Evolutionary conservation across 345 rosid genomes (phyloP).

Genomic region (Litchi chinensis): DNA sequence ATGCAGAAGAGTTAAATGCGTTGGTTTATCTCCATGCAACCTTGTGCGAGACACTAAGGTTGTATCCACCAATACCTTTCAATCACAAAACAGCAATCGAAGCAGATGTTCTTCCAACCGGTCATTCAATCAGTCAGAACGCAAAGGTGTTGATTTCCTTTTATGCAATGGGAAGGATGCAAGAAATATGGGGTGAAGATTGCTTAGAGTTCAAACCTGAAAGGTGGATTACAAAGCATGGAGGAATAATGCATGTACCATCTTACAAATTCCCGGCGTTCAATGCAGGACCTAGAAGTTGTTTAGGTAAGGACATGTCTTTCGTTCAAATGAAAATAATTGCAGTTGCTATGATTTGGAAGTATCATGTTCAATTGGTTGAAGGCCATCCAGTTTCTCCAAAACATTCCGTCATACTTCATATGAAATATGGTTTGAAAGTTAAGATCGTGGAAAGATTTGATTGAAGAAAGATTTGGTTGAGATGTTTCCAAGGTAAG

Average conservation of each 20-base stretch:
- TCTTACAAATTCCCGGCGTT: conserved; percentile 26
- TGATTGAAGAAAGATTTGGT: too few species aligned
- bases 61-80: conserved; percentile 31
- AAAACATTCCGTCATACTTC: too few species aligned
- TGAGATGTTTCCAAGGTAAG: too few species aligned
- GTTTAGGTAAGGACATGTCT: conserved; percentile 28
- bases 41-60: conserved; percentile 26
- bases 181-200: conserved; percentile 33
- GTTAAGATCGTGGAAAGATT: too few species aligned
- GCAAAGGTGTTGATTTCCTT: conserved; percentile 22
- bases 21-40: conserved; percentile 33
- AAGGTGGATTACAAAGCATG: conserved; percentile 33
- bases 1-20: conserved; percentile 3
- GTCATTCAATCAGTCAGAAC: conserved; percentile 10
- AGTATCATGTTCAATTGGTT: conserved; percentile 9
- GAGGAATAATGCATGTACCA: conserved; percentile 24
- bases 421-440: too few species aligned
- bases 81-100: conserved; percentile 17
- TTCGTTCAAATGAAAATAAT: conserved; percentile 26
- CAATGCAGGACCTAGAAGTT: conserved; percentile 31
- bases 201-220: conserved; percentile 36
- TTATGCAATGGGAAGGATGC: conserved; percentile 29
- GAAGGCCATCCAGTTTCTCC: too few species aligned
- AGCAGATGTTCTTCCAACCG: conserved; percentile 34
- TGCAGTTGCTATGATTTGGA: conserved; percentile 1